phyloP scores from a whole-genome alignment of 192 early-diverging fungal species.

The Coemansia sp. region DNA sequence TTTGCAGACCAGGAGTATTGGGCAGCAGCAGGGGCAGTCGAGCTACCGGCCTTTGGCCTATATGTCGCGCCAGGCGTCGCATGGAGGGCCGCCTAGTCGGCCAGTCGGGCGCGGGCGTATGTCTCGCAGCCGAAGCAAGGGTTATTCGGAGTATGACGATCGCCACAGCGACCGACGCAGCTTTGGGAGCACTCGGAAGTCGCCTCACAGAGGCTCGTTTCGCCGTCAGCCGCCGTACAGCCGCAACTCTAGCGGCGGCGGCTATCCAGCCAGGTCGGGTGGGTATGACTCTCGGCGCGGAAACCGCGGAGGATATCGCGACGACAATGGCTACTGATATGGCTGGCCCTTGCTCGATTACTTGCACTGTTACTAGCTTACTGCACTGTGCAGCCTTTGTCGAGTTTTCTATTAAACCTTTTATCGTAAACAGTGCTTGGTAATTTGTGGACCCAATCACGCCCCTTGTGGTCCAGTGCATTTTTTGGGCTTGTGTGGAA shows the following conservation, averaged over 20 bases:
- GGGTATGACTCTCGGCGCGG: background rate
- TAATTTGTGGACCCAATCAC: conserved; percentile 4
- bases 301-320: conserved; percentile 1
- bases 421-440: conserved; percentile 8
- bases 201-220: conserved; percentile 9
- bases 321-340: background rate
- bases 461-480: background rate
- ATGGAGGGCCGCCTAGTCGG: background rate
- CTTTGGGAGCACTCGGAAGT: conserved; percentile 8
- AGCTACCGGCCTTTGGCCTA: conserved; percentile 42
- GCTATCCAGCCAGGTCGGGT: background rate
- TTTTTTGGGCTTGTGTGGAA: background rate
- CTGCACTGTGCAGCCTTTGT: background rate
- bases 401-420: background rate
- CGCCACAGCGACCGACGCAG: conserved; percentile 13
- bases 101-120: background rate
- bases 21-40: conserved; percentile 9
- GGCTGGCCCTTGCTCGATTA: background rate
- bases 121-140: conserved; percentile 33
- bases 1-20: conserved; percentile 6
- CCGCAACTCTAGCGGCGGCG: conserved; percentile 7
- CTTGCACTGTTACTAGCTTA: background rate
- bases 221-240: conserved; percentile 40
- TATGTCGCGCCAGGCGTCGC: conserved; percentile 18
- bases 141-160: conserved; percentile 14